These are phyloP conservation scores for Aspergillus clavatus DNA, from an alignment of 2,329 filamentous ascomycete species.

Conservation along the genomic window DNA sequence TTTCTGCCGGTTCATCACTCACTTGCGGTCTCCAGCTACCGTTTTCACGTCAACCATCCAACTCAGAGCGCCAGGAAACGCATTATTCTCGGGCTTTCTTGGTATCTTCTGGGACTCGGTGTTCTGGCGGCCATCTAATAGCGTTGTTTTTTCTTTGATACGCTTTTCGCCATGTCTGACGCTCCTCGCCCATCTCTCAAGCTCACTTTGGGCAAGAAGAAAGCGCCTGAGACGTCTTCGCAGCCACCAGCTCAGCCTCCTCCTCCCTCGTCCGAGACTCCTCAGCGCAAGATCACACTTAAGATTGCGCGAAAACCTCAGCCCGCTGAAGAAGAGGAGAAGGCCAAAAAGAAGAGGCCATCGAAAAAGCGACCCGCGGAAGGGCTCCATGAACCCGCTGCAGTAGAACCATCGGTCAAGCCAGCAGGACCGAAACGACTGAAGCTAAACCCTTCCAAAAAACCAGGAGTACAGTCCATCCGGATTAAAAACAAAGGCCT, in stretches of 20 bases:
- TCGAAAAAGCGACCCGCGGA: conserved; percentile 39
- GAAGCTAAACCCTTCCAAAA: conserved; percentile 37
- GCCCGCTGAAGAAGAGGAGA: conserved; percentile 12
- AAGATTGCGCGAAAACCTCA: conserved; percentile 36
- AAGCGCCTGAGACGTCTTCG: conserved; percentile 23
- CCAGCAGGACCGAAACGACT: conserved; percentile 35
- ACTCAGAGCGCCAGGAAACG: background rate
- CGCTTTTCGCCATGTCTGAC: conserved; percentile 30
- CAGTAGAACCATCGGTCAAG: conserved; percentile 12
- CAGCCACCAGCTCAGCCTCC: conserved; percentile 17
- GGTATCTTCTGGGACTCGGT: background rate
- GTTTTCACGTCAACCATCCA: background rate
- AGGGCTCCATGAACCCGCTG: conserved; percentile 23
- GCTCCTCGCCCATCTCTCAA: conserved; percentile 35
- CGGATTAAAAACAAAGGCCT: conserved; percentile 64
- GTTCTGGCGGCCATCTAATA: background rate
- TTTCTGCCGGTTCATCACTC: background rate
- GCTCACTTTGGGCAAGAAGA: conserved; percentile 39
- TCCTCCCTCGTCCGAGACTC: conserved; percentile 20
- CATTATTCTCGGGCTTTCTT: background rate
- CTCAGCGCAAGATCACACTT: conserved; percentile 38
- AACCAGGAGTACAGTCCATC: conserved; percentile 42
- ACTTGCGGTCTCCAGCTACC: background rate
- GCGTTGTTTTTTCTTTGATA: background rate
- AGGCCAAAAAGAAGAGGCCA: conserved; percentile 34